phyloP scores from a whole-genome alignment of 768 basidiomycete species.

The Pleurotus platypus region DNA sequence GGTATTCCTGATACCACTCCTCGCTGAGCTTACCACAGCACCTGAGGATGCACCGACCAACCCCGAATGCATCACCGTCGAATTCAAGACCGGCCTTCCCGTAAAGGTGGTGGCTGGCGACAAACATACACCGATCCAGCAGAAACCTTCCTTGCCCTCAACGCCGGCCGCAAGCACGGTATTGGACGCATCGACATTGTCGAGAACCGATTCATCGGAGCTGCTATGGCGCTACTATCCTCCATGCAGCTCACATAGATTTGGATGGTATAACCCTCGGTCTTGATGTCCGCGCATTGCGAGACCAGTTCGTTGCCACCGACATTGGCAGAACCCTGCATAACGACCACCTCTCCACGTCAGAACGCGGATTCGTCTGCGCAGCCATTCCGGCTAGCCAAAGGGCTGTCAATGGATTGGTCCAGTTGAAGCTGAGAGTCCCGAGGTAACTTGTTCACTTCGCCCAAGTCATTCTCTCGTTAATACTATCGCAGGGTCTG shows the following conservation, averaged over 20 bases:
- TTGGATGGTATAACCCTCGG: slow-evolving; percentile 96
- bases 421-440: slow-evolving; percentile 84
- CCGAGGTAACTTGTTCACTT: slow-evolving; percentile 50
- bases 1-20: slow-evolving; percentile 97
- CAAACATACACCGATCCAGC: slow-evolving; percentile 88
- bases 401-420: slow-evolving; percentile 92
- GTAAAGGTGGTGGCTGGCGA: slow-evolving; percentile 62
- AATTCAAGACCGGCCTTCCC: slow-evolving; percentile 86
- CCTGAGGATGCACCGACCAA: slow-evolving; percentile 77
- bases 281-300: slow-evolving; percentile 89
- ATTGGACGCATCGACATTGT: slow-evolving; percentile 98
- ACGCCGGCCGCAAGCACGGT: slow-evolving; percentile 91
- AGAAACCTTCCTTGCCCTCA: slow-evolving; percentile 89
- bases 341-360: slow-evolving; percentile 99
- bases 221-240: slow-evolving; percentile 98
- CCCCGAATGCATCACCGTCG: slow-evolving; percentile 80
- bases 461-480: neutral
- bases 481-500: slow-evolving; percentile 54
- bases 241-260: slow-evolving; percentile 93
- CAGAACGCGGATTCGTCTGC: slow-evolving; percentile 93
- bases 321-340: slow-evolving; percentile 89
- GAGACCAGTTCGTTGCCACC: slow-evolving; percentile 93
- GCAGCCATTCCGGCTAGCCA: slow-evolving; percentile 91
- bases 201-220: slow-evolving; percentile 99
- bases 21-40: slow-evolving; percentile 79